Evolutionary conservation across 2,329 filamentous ascomycete genomes (phyloP), one percentile per base, ranked within the genome.

Genomic region (Thielaviopsis punctulata): DNA sequence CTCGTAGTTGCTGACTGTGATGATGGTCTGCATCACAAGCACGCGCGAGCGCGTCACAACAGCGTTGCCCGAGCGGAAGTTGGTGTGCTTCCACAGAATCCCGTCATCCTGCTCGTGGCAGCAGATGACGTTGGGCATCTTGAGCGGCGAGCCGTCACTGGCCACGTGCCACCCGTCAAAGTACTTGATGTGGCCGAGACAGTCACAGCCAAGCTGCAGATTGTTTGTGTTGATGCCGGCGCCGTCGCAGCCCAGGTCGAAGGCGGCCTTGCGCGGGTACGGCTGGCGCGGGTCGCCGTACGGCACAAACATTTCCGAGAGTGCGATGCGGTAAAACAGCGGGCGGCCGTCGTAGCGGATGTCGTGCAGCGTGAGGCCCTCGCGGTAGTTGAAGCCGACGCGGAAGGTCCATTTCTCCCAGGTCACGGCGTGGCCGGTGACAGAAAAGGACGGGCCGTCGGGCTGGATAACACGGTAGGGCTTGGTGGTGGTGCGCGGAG

Each of bases 371-470:
- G 81, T 79, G 12, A 77, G 73, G 27, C 82, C 82, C 62, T 86
- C 83, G 2, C 82, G 71, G 27, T 75, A 73, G 67, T 83, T 85
- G 67, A 83, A 86, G 5, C 74, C 74, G 4, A 87, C 74, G 24
- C 80, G 69, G 65, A 87, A 77, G 1, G 73, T 69, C 80, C 80
- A 85, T 60, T 82, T 79, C 61, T 80, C 75, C 77, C 77, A 81
- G 48, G 68, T 60, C 1, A 77, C 60, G 2, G 64, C 58, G 55
- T 69, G 69, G 51, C 69, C 65, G 50, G 67, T 66, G 30, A 15
- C 22, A 22, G 45, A 41, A 10, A 83, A 68, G 19, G 63, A 66
- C 0, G 66, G 64, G 0, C 66, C 65, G 1, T 66, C 59, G 0
- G 66, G 66, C 53, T 68, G 66, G 13, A 61, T 55, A 1, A 68